These are phyloP conservation scores for Auricularia cornea DNA, from an alignment of 768 basidiomycete species.

Conservation along the genomic window DNA sequence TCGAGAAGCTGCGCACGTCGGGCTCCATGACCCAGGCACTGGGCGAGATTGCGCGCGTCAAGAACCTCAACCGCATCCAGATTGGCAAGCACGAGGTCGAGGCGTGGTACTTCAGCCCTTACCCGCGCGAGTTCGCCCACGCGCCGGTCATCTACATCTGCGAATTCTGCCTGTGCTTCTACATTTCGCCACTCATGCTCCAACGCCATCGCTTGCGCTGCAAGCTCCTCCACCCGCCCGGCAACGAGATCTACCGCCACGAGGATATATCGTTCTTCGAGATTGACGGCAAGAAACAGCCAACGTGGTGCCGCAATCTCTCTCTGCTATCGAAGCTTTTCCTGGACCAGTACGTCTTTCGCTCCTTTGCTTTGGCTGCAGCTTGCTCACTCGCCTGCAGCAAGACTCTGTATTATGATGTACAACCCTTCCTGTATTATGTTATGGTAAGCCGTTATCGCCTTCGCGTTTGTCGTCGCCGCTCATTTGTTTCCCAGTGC, in stretches of 20 bases:
- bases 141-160: conserved; percentile 93
- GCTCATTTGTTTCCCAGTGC: conserved; percentile 35
- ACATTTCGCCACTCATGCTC: conserved; percentile 84
- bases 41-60: conserved; percentile 95
- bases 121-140: conserved; percentile 96
- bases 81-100: conserved; percentile 97
- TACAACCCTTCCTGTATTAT: conserved; percentile 99
- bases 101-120: conserved; percentile 99
- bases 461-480: conserved; percentile 10
- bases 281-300: conserved; percentile 92
- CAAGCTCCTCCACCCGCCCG: conserved; percentile 87
- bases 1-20: conserved; percentile 94
- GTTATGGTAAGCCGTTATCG: conserved; percentile 64
- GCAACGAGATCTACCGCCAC: conserved; percentile 98
- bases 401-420: conserved; percentile 99
- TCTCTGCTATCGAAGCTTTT: conserved; percentile 97
- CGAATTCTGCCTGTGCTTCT: conserved; percentile 96
- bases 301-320: conserved; percentile 94
- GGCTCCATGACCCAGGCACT: conserved; percentile 99
- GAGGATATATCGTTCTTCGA: conserved; percentile 98
- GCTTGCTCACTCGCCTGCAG: conserved; percentile 29
- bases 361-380: conserved; percentile 9
- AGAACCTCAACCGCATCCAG: conserved; percentile 93
- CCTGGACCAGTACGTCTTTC: conserved; percentile 78
- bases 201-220: conserved; percentile 87